Conservation (phyloP, 2,329 filamentous ascomycete genomes). For the Furcasterigmium sp. region DNA sequence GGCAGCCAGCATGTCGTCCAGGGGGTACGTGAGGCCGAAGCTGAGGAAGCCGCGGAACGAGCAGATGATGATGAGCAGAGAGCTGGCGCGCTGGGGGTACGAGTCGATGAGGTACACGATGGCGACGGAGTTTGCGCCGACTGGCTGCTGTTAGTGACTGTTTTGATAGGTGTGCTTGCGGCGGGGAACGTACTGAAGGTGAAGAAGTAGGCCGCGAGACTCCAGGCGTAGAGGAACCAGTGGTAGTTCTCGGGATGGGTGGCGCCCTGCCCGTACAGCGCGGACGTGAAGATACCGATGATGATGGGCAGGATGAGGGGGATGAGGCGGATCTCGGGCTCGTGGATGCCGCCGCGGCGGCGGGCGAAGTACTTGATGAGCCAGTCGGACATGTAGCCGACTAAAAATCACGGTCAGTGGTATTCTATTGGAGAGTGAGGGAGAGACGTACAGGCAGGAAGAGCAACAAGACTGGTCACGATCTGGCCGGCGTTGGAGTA, state of each 20-base stretch:
- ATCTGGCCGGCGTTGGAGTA: conserved; percentile 35
- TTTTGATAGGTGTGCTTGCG: not conserved
- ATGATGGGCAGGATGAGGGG: conserved; percentile 27
- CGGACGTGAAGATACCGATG: conserved; percentile 28
- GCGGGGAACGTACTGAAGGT: conserved; percentile 15
- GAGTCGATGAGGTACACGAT: conserved; percentile 38
- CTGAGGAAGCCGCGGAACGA: conserved; percentile 38
- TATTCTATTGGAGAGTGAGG: not conserved
- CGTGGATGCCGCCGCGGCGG: conserved; percentile 31
- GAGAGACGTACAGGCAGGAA: not conserved
- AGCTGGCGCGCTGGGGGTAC: conserved; percentile 34
- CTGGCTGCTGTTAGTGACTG: not conserved
- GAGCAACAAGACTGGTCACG: conserved; percentile 24
- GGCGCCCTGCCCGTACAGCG: conserved; percentile 31
- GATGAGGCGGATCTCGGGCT: conserved; percentile 32
- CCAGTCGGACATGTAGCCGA: conserved; percentile 31
- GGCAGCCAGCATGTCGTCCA: conserved; percentile 19
- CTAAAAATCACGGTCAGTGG: conserved; percentile 4
- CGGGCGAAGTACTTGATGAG: conserved; percentile 26
- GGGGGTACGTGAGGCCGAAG: conserved; percentile 28
- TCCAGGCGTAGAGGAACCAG: conserved; percentile 26
- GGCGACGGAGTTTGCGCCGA: conserved; percentile 34
- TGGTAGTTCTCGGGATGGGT: conserved; percentile 25
- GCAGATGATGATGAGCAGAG: conserved; percentile 38
- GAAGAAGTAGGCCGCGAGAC: conserved; percentile 24